phyloP scores from a whole-genome alignment of 169 alveolate genomes.

The Hepatocystis sp. region DNA sequence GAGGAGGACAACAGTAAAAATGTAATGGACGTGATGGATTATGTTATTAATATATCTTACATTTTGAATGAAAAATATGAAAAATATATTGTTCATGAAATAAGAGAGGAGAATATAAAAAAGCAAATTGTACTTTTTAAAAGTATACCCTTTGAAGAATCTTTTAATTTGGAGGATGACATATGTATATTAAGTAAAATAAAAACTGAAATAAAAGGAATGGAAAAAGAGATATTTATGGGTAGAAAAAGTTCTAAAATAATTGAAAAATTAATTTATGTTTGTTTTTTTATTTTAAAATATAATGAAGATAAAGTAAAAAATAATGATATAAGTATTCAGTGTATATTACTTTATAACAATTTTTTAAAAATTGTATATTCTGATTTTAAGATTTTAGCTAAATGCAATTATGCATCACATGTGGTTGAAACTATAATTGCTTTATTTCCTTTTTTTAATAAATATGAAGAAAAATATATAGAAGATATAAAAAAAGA shows the following conservation, averaged over 20 bases:
- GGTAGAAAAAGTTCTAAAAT: slow-evolving; percentile 41
- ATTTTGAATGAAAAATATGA: slow-evolving; percentile 75
- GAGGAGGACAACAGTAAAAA: neutral
- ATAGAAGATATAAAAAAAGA: slow-evolving; percentile 39
- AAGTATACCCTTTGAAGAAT: slow-evolving; percentile 17
- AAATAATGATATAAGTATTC: slow-evolving; percentile 41
- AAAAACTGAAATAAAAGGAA: slow-evolving; percentile 40
- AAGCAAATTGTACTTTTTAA: slow-evolving; percentile 40
- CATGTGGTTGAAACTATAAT: slow-evolving; percentile 53
- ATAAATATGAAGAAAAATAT: slow-evolving; percentile 47
- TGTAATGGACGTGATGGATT: slow-evolving; percentile 43
- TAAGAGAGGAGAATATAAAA: slow-evolving; percentile 69
- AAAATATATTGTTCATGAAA: slow-evolving; percentile 55
- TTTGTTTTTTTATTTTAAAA: slow-evolving; percentile 59
- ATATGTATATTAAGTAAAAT: slow-evolving; percentile 54
- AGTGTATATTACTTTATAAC: slow-evolving; percentile 57
- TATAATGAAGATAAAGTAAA: slow-evolving; percentile 48
- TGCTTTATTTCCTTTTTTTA: slow-evolving; percentile 49
- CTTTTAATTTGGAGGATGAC: slow-evolving; percentile 56
- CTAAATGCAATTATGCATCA: slow-evolving; percentile 36
- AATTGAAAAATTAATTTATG: slow-evolving; percentile 51
- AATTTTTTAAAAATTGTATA: slow-evolving; percentile 4
- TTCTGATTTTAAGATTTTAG: slow-evolving; percentile 11
- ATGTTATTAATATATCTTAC: slow-evolving; percentile 48
- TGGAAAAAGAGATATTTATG: slow-evolving; percentile 21